Conservation (phyloP, 2,329 filamentous ascomycete genomes). For the Grosmannia clavigera region DNA sequence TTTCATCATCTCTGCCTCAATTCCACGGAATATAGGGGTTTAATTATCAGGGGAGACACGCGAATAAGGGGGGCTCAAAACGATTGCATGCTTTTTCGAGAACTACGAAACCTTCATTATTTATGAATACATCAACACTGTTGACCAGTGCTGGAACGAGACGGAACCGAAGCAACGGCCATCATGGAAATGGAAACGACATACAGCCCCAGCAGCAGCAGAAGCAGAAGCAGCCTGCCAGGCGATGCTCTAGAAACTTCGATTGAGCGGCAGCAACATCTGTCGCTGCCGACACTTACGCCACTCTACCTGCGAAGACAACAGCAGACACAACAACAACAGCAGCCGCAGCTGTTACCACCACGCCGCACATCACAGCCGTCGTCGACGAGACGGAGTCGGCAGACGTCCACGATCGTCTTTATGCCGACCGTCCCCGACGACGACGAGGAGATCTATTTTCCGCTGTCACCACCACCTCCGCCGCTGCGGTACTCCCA, state of each 20-base stretch:
- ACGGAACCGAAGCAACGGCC: not conserved
- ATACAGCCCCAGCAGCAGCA: not conserved
- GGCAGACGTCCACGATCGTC: not conserved
- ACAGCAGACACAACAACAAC: not conserved
- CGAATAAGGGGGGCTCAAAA: not conserved
- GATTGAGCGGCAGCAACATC: not conserved
- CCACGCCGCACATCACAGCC: not conserved
- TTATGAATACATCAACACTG: not conserved
- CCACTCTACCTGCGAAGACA: not conserved
- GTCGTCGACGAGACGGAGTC: not conserved
- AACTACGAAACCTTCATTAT: not conserved
- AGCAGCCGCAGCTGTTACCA: not conserved
- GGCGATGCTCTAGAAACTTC: not conserved
- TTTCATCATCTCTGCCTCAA: not conserved
- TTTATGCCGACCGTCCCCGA: not conserved
- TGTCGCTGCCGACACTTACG: not conserved
- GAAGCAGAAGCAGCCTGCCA: not conserved
- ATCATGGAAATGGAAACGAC: not conserved
- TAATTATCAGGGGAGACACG: no score
- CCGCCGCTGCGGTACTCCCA: not conserved
- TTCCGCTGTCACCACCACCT: not conserved
- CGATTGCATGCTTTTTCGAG: not conserved
- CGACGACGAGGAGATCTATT: slow-evolving; percentile 1
- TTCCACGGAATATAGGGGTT: not conserved
- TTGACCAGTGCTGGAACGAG: not conserved